phyloP scores from a whole-genome alignment of 306 rosid genomes.

The Cucurbita moschata region DNA sequence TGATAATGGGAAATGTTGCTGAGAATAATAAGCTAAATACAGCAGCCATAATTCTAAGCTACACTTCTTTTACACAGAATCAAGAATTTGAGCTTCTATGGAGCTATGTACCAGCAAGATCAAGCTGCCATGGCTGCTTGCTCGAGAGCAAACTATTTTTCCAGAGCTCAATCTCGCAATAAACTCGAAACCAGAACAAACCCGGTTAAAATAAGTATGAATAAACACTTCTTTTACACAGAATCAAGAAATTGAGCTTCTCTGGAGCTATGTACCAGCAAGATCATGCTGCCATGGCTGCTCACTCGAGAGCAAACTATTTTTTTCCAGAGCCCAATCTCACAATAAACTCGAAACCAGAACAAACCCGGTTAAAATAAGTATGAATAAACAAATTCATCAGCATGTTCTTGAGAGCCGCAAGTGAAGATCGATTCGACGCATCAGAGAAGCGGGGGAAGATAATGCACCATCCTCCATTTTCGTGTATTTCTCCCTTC shows the following conservation, averaged over 20 bases:
- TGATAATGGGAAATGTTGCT: slow-evolving; percentile 4
- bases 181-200: slow-evolving; percentile 21
- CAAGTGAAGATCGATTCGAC: slow-evolving; percentile 12
- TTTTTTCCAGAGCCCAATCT: slow-evolving; percentile 43
- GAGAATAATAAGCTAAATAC: slow-evolving; percentile 1
- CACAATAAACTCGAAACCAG: slow-evolving; percentile 26
- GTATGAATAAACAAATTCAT: slow-evolving; percentile 58
- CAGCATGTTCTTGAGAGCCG: slow-evolving; percentile 18
- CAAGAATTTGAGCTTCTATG: slow-evolving; percentile 1
- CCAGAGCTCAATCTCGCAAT: slow-evolving; percentile 53
- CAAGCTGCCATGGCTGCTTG: neutral
- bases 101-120: neutral
- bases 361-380: slow-evolving; percentile 35
- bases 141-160: slow-evolving; percentile 6
- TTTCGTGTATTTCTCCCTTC: slow-evolving; percentile 15
- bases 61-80: neutral
- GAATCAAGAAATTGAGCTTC: slow-evolving; percentile 1
- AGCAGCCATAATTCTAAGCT: neutral
- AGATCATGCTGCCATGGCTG: neutral
- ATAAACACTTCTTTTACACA: slow-evolving; percentile 20
- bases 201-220: slow-evolving; percentile 43
- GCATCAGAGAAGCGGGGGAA: slow-evolving; percentile 18
- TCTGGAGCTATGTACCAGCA: neutral
- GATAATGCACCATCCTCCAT: slow-evolving; percentile 14
- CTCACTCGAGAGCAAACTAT: neutral